These are phyloP conservation scores for Phytophthora podocarpi DNA, from an alignment of 352 stramenopile species.

Conservation along the genomic window DNA sequence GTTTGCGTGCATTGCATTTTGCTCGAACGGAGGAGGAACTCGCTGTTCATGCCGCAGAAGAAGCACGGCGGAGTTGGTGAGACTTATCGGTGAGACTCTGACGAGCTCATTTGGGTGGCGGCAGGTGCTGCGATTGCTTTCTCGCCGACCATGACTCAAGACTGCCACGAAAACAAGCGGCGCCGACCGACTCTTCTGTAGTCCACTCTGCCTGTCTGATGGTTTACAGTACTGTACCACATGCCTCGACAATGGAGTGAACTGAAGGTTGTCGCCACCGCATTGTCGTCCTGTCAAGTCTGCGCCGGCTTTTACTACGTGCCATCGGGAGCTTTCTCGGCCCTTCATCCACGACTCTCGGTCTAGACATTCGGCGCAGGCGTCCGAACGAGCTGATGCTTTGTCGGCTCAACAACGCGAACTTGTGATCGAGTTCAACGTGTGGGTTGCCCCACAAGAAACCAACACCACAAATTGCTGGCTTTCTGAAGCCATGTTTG, in stretches of 20 bases:
- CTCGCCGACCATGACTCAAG: slow-evolving; percentile 25
- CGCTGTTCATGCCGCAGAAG: neutral
- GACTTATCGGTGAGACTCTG: neutral
- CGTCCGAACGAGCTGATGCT: neutral
- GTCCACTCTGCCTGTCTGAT: slow-evolving; percentile 35
- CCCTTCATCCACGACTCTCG: no score
- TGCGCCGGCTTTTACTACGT: no score
- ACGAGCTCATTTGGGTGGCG: slow-evolving; percentile 2
- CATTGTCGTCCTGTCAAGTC: neutral
- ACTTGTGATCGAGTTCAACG: neutral
- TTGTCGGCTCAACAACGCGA: neutral
- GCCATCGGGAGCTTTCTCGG: no score
- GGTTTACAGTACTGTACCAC: slow-evolving; percentile 18
- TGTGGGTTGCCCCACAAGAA: no score
- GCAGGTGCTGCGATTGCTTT: slow-evolving; percentile 24
- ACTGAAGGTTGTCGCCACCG: slow-evolving; percentile 6
- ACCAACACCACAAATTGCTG: neutral
- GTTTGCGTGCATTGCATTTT: neutral
- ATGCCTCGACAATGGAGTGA: slow-evolving; percentile 4
- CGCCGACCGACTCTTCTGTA: slow-evolving; percentile 35
- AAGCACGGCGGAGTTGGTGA: neutral
- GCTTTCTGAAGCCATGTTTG: slow-evolving; percentile 9
- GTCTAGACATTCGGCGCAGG: slow-evolving; percentile 4
- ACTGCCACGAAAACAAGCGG: slow-evolving; percentile 5
- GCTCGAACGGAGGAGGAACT: slow-evolving; percentile 19